Evolutionary conservation across 2,329 filamentous ascomycete genomes (phyloP), one percentile per base, ranked within the genome.

Genomic region (Aspergillus sp.): DNA sequence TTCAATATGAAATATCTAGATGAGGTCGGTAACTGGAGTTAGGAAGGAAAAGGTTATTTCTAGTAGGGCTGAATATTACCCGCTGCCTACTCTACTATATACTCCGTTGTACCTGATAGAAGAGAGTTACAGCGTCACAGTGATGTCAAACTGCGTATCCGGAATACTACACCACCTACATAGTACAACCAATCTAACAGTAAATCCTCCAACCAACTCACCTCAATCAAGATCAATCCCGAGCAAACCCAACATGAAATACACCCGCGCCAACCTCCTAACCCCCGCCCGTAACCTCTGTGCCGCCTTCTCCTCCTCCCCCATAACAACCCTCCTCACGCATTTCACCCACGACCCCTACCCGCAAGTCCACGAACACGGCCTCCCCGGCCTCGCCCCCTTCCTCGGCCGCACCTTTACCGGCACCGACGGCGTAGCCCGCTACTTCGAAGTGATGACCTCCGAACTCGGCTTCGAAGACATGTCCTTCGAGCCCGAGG

Each of bases 381-480:
- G 71, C n/a, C 64, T 68, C 22, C 55, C 59, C 1, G 44, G 57
- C n/a, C 59, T 72, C 17, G 66, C 69, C 3, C 70, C 71, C 2
- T 74, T 72, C 55, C 56, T 73, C 3, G 70, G 71, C 27, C 67
- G 67, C 12, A 56, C 61, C n/a, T 73, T 70, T 53, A 64, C 54
- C 10, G 70, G 71, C 33, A 45, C 45, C 4, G 56, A 64, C 10
- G 69, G 66, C 0, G 48, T 72, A 7, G 47, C 48, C 23, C 49
- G 56, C 13, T 74, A 74, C 53, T 73, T 73, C 48, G 54, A 61
- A 7, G 37, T 67, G 0, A 37, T 74, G 5, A 49, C 54, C 2
- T 51, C 63, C 4, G 45, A 52, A 9, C 57, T 74, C 7, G 48
- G 49, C 1, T 67, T 70, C 48, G 53, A 65, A 25, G 55, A 63